A percentile compares a stretch with the other conserved stretches of the same genome.
phyloP scores from a whole-genome alignment of 1,284 basidiomycete species.

The Pisolithus thermaeus region DNA sequence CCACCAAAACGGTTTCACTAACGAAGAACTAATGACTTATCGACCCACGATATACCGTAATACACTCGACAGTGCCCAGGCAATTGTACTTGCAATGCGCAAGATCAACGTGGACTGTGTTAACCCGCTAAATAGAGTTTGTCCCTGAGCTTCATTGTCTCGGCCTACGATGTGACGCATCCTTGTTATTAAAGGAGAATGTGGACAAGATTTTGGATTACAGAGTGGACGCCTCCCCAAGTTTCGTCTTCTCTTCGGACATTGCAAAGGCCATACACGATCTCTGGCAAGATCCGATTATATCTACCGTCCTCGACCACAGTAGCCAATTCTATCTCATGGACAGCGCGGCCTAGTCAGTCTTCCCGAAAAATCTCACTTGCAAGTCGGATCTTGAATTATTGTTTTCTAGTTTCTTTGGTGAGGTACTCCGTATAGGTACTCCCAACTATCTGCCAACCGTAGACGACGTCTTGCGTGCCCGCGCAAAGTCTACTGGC shows the following conservation, averaged over 20 bases:
- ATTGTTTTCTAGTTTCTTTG: constrained; percentile 68
- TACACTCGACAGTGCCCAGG: constrained; percentile 86
- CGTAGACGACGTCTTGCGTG: constrained; percentile 85
- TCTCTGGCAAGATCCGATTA: constrained; percentile 89
- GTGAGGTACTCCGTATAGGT: constrained; percentile 79
- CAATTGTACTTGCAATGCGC: constrained; percentile 83
- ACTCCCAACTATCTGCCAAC: constrained; percentile 78
- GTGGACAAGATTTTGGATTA: constrained; percentile 63
- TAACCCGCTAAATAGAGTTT: constrained; percentile 66
- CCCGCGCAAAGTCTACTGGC: constrained; percentile 88
- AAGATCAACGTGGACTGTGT: constrained; percentile 85
- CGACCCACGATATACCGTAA: constrained; percentile 82
- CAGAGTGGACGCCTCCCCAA: constrained; percentile 34
- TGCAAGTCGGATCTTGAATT: not conserved
- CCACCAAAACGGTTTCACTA: constrained; percentile 88
- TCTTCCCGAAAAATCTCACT: constrained; percentile 14
- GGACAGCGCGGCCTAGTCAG: constrained; percentile 91
- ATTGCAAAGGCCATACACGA: constrained; percentile 77
- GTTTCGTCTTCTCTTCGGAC: constrained; percentile 50
- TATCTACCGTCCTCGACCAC: constrained; percentile 82
- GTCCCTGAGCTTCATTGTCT: not conserved
- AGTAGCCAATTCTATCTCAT: constrained; percentile 91
- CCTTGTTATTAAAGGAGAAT: constrained; percentile 32
- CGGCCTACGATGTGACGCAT: not conserved
- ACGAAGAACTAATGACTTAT: constrained; percentile 76